Evolutionary conservation across 2,329 filamentous ascomycete species (phyloP).

Genomic region (Teratosphaeriaceae sp.): DNA sequence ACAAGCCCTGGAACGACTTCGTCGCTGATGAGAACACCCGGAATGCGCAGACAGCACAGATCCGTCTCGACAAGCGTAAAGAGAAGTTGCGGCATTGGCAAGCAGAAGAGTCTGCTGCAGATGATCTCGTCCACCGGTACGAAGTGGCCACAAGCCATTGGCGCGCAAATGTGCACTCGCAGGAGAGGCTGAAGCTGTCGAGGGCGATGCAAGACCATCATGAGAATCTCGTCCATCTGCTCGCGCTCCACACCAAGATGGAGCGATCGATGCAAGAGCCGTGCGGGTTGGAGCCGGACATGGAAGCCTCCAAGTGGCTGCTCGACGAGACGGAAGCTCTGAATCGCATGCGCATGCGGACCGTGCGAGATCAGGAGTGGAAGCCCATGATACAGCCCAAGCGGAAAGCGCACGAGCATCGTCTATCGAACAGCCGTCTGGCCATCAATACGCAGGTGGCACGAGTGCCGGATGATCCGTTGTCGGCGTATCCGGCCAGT

Average conservation of each 20-base stretch:
- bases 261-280: slow-evolving; percentile 71
- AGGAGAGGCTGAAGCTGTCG: slow-evolving; percentile 88
- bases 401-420: slow-evolving; percentile 55
- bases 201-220: slow-evolving; percentile 86
- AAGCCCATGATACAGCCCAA: slow-evolving; percentile 80
- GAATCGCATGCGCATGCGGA: slow-evolving; percentile 85
- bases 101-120: slow-evolving; percentile 57
- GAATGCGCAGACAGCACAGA: slow-evolving; percentile 67
- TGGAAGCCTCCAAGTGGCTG: slow-evolving; percentile 66
- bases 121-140: slow-evolving; percentile 71
- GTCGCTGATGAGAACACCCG: slow-evolving; percentile 73
- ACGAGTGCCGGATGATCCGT: slow-evolving; percentile 22
- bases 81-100: slow-evolving; percentile 81
- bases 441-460: slow-evolving; percentile 23
- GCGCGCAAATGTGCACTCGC: slow-evolving; percentile 91
- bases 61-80: slow-evolving; percentile 64
- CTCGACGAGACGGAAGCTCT: slow-evolving; percentile 92
- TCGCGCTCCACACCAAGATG: slow-evolving; percentile 69
- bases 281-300: slow-evolving; percentile 70
- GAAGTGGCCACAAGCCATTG: slow-evolving; percentile 82
- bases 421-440: slow-evolving; percentile 32
- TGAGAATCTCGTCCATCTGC: slow-evolving; percentile 75
- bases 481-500: slow-evolving; percentile 14
- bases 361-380: slow-evolving; percentile 68
- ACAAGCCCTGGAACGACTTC: slow-evolving; percentile 82